Percentiles rank a stretch among this genome's conserved stretches.
Conservation (phyloP, 2,329 filamentous ascomycete species). For the Chaetomiaceae sp. region DNA sequence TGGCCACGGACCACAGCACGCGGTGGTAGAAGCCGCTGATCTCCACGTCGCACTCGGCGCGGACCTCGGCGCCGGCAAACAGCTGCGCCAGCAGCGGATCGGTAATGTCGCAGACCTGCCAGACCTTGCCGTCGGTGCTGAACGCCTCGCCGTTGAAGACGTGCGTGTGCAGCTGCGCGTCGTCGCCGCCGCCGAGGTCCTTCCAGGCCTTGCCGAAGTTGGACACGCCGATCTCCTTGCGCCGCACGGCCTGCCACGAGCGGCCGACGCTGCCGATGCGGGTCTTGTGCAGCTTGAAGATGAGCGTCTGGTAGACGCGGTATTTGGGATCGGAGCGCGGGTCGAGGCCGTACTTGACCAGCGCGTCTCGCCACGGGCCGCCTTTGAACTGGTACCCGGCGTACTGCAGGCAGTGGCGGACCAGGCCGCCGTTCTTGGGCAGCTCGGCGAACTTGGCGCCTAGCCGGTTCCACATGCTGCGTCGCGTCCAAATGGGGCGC, state of each 20-base stretch:
- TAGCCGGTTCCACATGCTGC: slow-evolving; percentile 73
- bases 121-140: slow-evolving; percentile 78
- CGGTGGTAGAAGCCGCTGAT: slow-evolving; percentile 81
- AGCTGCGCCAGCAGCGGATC: slow-evolving; percentile 69
- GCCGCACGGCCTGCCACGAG: slow-evolving; percentile 48
- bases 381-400: slow-evolving; percentile 89
- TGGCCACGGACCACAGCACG: slow-evolving; percentile 76
- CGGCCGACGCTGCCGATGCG: slow-evolving; percentile 43
- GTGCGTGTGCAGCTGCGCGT: slow-evolving; percentile 49
- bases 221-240: slow-evolving; percentile 27
- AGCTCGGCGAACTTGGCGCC: slow-evolving; percentile 32
- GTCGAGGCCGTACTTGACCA: slow-evolving; percentile 82
- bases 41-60: slow-evolving; percentile 53
- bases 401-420: slow-evolving; percentile 76
- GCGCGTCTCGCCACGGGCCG: slow-evolving; percentile 85
- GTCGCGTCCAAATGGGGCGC: slow-evolving; percentile 81
- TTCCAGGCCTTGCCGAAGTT: slow-evolving; percentile 30
- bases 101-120: slow-evolving; percentile 89
- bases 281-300: slow-evolving; percentile 67
- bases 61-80: slow-evolving; percentile 58
- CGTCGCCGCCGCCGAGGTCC: slow-evolving; percentile 22
- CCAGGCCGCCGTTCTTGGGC: slow-evolving; percentile 47
- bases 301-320: slow-evolving; percentile 81
- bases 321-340: slow-evolving; percentile 73
- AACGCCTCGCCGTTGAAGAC: slow-evolving; percentile 77